A percentile compares a stretch with the other conserved stretches of the same genome.
These are phyloP conservation scores for Serendipita sp. DNA, from an alignment of 768 basidiomycete species.

Conservation along the genomic window DNA sequence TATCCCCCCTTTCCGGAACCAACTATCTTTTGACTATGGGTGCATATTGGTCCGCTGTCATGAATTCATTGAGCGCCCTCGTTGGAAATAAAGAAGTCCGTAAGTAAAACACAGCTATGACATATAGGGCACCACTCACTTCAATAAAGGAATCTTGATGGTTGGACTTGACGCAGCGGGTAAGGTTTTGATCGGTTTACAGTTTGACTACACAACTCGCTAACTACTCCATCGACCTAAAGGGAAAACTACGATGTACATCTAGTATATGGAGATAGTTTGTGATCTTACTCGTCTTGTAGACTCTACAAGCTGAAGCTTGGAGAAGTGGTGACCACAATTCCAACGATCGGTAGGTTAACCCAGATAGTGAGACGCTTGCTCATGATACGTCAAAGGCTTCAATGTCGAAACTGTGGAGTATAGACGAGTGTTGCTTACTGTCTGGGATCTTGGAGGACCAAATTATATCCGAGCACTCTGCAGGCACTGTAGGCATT, in stretches of 20 bases:
- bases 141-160: neutral
- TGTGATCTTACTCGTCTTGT: neutral
- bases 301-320: neutral
- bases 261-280: neutral
- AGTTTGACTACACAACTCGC: neutral
- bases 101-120: neutral
- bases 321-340: neutral
- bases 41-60: neutral
- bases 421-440: neutral
- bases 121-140: too few species aligned
- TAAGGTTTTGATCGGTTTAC: neutral
- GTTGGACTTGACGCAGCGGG: neutral
- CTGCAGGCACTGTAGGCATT: neutral
- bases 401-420: neutral
- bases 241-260: neutral
- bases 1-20: neutral
- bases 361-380: too few species aligned
- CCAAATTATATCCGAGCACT: neutral
- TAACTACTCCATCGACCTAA: neutral
- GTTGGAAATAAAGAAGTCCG: neutral
- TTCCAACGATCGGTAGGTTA: too few species aligned
- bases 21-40: neutral
- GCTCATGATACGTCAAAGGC: neutral
- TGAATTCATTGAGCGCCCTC: neutral
- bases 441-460: neutral